Evolutionary conservation across 257 asterid genomes (phyloP), one percentile per base, ranked within the genome.

Genomic region (Misopates orontium): DNA sequence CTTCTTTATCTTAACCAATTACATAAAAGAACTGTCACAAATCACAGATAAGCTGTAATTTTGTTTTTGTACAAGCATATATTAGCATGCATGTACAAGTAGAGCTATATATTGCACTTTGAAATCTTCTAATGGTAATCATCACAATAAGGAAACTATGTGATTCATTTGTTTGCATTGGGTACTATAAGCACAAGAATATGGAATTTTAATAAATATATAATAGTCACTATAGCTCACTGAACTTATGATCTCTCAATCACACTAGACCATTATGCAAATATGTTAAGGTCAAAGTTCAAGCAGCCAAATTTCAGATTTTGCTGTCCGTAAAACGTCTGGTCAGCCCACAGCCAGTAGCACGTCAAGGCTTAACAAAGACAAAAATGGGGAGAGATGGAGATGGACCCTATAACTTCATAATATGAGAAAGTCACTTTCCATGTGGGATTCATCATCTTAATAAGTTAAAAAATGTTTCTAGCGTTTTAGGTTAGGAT

Each of bases 101-200:
- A 60, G 20, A 42, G 28, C 44, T 28, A 59, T 40, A 32, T 0
- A 40, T 21, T 47, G 21, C 4, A 24, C 45, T 22, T 59, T 10
- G 31, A 44, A 22, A 21, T n/a, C n/a, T 45, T 17, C 36, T 9
- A 15, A 20, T 19, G 55, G 40, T 41, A 60, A 59, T 28, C 18
- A 57, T 64, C 45, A 50, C 16, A 53, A 41, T 4, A 24, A 18
- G 6, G 54, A 56, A 22, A 67, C 31, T 25, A 7, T 28, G 31
- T 44, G 21, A 61, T 70, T 60, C 41, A 44, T 44, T 32, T 28
- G 28, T 49, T 32, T 22, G 51, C 39, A 32, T 57, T 28, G 21
- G 56, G 52, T 58, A 58, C 21, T 63, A 44, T 24, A 61, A 71
- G 53, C 60, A 64, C 45, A 22, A 18, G 55, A 24, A 63, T 39